Percentiles rank a stretch among this genome's conserved stretches.
phyloP scores from a whole-genome alignment of 2,329 filamentous ascomycete genomes.

The Fusarium floridanum region DNA sequence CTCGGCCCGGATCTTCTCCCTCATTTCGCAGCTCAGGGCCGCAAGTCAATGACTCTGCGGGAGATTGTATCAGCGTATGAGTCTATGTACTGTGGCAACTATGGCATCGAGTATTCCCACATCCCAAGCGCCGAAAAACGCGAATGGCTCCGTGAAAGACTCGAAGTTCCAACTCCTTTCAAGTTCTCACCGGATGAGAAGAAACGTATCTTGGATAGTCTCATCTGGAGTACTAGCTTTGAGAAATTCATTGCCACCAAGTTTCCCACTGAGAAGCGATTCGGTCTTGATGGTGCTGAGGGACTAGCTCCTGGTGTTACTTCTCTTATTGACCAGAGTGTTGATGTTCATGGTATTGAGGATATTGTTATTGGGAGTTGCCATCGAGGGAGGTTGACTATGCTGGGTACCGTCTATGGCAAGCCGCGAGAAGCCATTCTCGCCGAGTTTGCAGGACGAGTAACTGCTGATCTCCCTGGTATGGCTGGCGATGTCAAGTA shows the following conservation, averaged over 20 bases:
- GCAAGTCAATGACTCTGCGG: conserved; percentile 93
- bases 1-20: conserved; percentile 95
- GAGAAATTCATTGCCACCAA: conserved; percentile 94
- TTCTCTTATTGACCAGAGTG: conserved; percentile 95
- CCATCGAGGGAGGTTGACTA: conserved; percentile 96
- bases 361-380: conserved; percentile 99
- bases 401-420: conserved; percentile 96
- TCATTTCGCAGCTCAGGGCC: conserved; percentile 85
- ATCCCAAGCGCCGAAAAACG: conserved; percentile 96
- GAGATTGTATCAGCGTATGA: conserved; percentile 94
- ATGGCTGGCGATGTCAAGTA: conserved; percentile 96
- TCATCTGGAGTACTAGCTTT: conserved; percentile 98
- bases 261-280: conserved; percentile 99
- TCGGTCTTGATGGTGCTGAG: conserved; percentile 97
- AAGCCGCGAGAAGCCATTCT: conserved; percentile 99
- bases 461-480: conserved; percentile 89
- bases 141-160: conserved; percentile 94
- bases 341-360: conserved; percentile 92
- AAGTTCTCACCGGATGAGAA: conserved; percentile 98
- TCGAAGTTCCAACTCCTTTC: conserved; percentile 93
- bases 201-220: conserved; percentile 91
- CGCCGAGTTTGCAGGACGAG: conserved; percentile 91
- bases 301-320: conserved; percentile 98
- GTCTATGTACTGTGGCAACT: conserved; percentile 95
- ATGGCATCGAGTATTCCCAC: conserved; percentile 97